Base-by-base conservation (phyloP, 352 stramenopile genomes). In the Pythium diclinum region DNA sequence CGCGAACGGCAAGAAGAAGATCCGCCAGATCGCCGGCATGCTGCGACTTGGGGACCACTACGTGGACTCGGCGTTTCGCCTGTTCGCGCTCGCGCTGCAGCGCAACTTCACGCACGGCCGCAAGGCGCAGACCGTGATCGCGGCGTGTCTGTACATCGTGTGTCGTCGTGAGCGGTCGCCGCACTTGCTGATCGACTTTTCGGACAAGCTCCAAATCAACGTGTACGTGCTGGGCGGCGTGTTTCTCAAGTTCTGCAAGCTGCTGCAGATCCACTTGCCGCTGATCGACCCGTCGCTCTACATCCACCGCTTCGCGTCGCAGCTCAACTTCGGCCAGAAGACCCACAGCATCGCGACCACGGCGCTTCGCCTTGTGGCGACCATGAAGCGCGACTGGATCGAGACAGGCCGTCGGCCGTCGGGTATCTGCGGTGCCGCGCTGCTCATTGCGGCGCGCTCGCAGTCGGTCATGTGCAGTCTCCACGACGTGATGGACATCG, bases 351-450 rank as follows among this genome's bases (percentile, higher is more conserved):
- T 99, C 23, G 88, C 95, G 6, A 94, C 97, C 28, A 99, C 97
- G 14, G 95, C 96, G 28, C 76, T 99, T 17, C 93, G 97, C 21
- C 73, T 99, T 16, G 95, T 99, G 6, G 94, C 88, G 16, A 90
- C 95, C 19, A 99, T 99, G 96, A 98, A 99, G 79, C 89, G 97
- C 65, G 97, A 99, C 82, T 99, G 97, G 97, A 99, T 99, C 61
- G 93, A 99, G 48, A 97, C 94, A 3, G 97, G 97, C 16, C 88
- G 97, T 16, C 81, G 97, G 3, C 97, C 97, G 0, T 97, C 96
- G 11, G 97, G 97, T 23, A 98, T 99, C 57, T 99, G 97, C 63
- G 97, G 95, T 19, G 97, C 97, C 0, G 95, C 96, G 21, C 78
- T 99, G 10, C 78, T 99, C 17, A 98, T 99, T 60, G 96, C 96